Percentiles rank a stretch among this genome's conserved stretches.
These are phyloP conservation scores for Epichloe bromicola DNA, from an alignment of 2,329 filamentous ascomycete genomes.

Conservation along the genomic window DNA sequence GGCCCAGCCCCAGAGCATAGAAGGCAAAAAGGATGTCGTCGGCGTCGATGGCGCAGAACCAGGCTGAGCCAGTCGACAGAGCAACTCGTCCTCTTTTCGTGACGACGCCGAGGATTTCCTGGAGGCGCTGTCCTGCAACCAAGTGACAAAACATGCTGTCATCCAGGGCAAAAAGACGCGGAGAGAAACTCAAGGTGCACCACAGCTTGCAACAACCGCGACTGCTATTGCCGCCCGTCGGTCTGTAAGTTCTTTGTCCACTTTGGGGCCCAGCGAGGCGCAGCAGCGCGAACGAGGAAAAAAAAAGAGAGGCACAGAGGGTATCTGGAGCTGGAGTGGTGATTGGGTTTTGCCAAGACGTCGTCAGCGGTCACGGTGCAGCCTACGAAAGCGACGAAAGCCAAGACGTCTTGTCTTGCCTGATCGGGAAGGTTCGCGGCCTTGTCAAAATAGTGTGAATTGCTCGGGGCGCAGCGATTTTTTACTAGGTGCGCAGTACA, in stretches of 20 bases:
- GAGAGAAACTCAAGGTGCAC: no score
- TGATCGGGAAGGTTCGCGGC: background rate
- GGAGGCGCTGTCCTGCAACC: background rate
- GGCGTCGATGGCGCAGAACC: background rate
- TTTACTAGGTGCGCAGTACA: no score
- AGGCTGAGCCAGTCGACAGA: background rate
- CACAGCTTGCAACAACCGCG: no score
- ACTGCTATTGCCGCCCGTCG: background rate
- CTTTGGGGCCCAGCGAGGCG: no score
- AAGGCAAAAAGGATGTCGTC: background rate
- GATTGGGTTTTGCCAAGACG: background rate
- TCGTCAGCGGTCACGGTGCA: background rate
- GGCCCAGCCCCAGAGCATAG: background rate
- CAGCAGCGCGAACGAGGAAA: no score
- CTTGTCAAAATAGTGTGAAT: no score
- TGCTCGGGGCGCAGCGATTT: no score
- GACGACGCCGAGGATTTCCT: background rate
- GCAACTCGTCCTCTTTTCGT: background rate
- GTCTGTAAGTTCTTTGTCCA: background rate
- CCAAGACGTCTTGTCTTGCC: background rate
- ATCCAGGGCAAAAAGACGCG: background rate
- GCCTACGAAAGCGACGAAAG: background rate
- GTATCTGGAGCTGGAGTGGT: background rate
- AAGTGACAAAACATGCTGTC: background rate
- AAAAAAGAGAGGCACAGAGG: no score